Conservation (phyloP, 352 stramenopile genomes). For the Pythium dissotocum region DNA sequence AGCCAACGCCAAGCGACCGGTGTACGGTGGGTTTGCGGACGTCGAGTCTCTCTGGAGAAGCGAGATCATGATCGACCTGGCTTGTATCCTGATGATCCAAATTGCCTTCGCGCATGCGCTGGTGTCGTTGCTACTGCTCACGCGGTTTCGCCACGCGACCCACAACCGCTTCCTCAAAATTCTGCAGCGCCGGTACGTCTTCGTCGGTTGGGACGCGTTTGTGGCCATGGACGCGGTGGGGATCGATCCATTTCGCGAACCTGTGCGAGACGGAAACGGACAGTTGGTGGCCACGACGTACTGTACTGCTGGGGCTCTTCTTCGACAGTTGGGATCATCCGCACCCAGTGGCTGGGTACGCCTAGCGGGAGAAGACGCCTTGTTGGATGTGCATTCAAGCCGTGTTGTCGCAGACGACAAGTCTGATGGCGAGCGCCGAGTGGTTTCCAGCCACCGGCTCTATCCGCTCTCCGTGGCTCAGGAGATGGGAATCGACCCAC, state of each 20-base stretch:
- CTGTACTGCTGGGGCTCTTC: background rate
- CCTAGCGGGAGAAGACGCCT: background rate
- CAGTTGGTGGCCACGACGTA: background rate
- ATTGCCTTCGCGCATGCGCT: slow-evolving; percentile 9
- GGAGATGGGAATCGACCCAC: background rate
- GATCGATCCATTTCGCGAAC: background rate
- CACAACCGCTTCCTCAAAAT: slow-evolving; percentile 32
- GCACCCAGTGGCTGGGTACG: slow-evolving; percentile 1
- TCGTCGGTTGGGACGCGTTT: slow-evolving; percentile 36
- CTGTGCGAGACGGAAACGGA: background rate
- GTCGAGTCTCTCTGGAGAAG: slow-evolving; percentile 31
- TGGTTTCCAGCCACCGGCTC: background rate
- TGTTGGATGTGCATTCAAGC: background rate
- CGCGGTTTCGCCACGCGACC: slow-evolving; percentile 22
- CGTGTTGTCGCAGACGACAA: background rate
- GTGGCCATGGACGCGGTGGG: slow-evolving; percentile 29
- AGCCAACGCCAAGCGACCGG: slow-evolving; percentile 7
- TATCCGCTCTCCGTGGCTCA: background rate
- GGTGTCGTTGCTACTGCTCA: slow-evolving; percentile 15
- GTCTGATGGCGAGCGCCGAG: background rate
- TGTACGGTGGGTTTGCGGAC: slow-evolving; percentile 29
- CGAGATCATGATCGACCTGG: slow-evolving; percentile 29
- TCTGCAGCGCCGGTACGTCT: slow-evolving; percentile 30
- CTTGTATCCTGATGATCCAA: slow-evolving; percentile 9
- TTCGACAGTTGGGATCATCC: background rate